Evolutionary conservation across 371 early-diverging fungal genomes (phyloP).

Genomic region (Dichotomocladium elegans): DNA sequence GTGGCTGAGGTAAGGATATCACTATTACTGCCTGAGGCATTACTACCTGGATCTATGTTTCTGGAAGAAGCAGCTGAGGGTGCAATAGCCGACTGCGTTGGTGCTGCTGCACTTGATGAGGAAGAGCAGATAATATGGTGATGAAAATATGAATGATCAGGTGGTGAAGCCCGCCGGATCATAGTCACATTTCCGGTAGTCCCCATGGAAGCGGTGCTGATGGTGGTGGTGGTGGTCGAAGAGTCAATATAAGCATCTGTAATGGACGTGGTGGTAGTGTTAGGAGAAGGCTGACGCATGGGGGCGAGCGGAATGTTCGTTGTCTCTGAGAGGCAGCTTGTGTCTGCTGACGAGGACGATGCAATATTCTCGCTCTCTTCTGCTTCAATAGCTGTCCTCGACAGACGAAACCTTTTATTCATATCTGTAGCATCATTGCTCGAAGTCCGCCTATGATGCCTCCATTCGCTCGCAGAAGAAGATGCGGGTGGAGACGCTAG

Average conservation of each 20-base stretch:
- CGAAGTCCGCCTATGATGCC: constrained; percentile 44
- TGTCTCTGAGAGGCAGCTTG: too few relatives aligned
- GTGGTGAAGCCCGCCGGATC: constrained; percentile 29
- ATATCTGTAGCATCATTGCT: constrained; percentile 48
- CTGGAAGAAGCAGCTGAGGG: neutral
- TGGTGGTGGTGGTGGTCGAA: constrained; percentile 12
- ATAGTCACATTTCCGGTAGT: constrained; percentile 3
- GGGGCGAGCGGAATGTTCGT: too few relatives aligned
- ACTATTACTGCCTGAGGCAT: too few relatives aligned
- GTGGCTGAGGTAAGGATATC: too few relatives aligned
- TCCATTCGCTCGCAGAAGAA: constrained; percentile 2
- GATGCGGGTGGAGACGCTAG: constrained; percentile 14
- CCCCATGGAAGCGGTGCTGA: neutral
- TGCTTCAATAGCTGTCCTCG: constrained; percentile 26
- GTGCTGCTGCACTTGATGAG: neutral
- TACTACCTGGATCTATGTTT: too few relatives aligned
- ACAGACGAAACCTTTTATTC: constrained; percentile 30
- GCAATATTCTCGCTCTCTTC: constrained; percentile 9
- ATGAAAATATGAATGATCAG: constrained; percentile 20
- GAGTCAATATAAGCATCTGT: constrained; percentile 14
- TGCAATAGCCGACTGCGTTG: neutral
- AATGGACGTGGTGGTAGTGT: constrained; percentile 3
- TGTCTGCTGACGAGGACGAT: constrained; percentile 13
- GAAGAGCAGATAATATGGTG: constrained; percentile 5
- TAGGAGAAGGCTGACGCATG: too few relatives aligned